Evolutionary conservation across 768 basidiomycete genomes (phyloP), one percentile per base, ranked within the genome.

Genomic region (Macrolepiota fuliginosa): DNA sequence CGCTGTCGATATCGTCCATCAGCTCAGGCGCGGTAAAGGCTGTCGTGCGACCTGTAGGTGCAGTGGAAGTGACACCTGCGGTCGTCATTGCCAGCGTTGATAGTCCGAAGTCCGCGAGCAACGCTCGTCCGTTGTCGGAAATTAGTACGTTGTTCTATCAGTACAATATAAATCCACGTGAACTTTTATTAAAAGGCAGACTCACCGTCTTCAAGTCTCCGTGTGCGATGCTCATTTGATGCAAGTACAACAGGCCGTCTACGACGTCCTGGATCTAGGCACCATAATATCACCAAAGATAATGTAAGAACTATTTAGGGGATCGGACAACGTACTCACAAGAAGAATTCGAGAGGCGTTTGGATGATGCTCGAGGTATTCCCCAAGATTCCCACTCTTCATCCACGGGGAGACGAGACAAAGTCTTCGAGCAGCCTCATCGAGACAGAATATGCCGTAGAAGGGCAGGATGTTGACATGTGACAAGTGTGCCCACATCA

Each of bases 381-480:
- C 51, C 1, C 39, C 15, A 36, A 69, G 58, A 17, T 63, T 67
- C 2, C 69, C 70, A 27, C 68, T 63, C 11, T 56, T 54, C 37
- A 66, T 65, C 66, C 66, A 71, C 11, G 69, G 69, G 12, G 68
- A 67, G 1, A 71, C 60, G 1, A 71, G 29, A 29, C 60, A 66
- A 1, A 65, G 55, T 25, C 58, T 54, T 24, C 15, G 19, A 1
- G 39, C 1, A 3, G 9, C 54, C 11, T 37, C 54, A 29, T 66
- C 50, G 11, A 65, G 61, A 24, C 29, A 12, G 35, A 45, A 77
- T 12, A 73, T 50, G 1, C 77, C 76, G 63, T 73, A 71, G 24
- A 78, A 63, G 1, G 75, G 76, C 19, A 78, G 63, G 19, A 78
- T 71, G 40, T 77, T 77, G 0, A 67, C 65, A 55, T 79, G 77